Percentiles rank a stretch among this genome's conserved stretches.
These are phyloP conservation scores for Penicillium vulpinum DNA, from an alignment of 2,329 filamentous ascomycete genomes.

Conservation along the genomic window DNA sequence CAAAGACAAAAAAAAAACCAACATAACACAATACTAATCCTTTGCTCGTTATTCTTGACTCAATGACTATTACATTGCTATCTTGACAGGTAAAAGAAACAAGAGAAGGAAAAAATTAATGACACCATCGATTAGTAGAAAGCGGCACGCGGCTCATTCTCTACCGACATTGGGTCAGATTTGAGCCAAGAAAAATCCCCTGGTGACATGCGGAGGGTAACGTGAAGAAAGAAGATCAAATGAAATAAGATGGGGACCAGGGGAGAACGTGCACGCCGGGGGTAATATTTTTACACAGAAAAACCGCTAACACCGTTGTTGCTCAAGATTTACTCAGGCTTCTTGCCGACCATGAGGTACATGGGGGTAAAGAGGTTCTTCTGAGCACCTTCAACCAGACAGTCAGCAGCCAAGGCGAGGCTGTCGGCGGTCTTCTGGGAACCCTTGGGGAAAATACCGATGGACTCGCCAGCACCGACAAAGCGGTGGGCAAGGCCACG, in stretches of 20 bases:
- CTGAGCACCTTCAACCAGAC: constrained; percentile 79
- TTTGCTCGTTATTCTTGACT: constrained; percentile 31
- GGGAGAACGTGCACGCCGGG: constrained; percentile 15
- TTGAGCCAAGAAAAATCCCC: constrained; percentile 7
- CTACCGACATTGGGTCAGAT: constrained; percentile 2
- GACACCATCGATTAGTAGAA: constrained; percentile 15
- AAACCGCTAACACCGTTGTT: constrained; percentile 1
- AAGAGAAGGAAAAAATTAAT: constrained; percentile 17
- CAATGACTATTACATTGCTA: constrained; percentile 31
- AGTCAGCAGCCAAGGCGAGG: constrained; percentile 77
- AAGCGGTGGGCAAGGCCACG: constrained; percentile 73
- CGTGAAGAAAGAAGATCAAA: constrained; percentile 7
- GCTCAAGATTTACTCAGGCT: constrained; percentile 57
- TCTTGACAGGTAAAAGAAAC: constrained; percentile 20
- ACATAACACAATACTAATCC: constrained; percentile 13
- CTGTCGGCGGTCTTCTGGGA: constrained; percentile 96
- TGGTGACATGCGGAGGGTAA: constrained; percentile 8
- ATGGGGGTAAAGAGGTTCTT: constrained; percentile 97
- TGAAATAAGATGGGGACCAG: constrained; percentile 12
- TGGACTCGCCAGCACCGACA: constrained; percentile 71
- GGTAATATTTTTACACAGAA: constrained; percentile 8
- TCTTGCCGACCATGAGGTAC: constrained; percentile 94
- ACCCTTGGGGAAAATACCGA: constrained; percentile 74
- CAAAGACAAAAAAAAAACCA: not conserved
- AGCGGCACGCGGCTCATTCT: constrained; percentile 4